phyloP scores from a whole-genome alignment of 2,329 filamentous ascomycete species.

The Microcera coccophila region DNA sequence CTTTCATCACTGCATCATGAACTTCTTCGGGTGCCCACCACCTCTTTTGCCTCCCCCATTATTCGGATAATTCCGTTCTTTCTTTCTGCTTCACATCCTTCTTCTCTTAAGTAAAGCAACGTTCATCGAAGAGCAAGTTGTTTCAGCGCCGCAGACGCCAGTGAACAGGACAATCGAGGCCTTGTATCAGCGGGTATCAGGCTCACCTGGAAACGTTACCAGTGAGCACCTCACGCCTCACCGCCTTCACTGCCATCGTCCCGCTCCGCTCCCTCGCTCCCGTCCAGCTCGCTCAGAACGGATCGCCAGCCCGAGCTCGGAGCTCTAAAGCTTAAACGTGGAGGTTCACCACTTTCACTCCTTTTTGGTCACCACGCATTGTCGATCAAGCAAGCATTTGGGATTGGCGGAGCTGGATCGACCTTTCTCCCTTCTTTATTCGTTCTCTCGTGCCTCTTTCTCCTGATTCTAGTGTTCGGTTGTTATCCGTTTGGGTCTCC shows the following conservation, averaged over 20 bases:
- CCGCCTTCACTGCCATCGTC: constrained; percentile 14
- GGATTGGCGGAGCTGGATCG: neutral
- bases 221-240: constrained; percentile 11
- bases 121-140: neutral
- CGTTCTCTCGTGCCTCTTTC: neutral
- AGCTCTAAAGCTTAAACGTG: neutral
- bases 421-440: neutral
- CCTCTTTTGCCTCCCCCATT: neutral
- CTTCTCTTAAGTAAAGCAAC: neutral
- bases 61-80: too few species aligned
- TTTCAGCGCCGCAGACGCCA: neutral
- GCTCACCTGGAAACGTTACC: too few species aligned
- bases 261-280: constrained; percentile 1
- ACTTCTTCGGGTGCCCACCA: neutral
- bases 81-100: neutral
- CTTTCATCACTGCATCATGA: constrained; percentile 1
- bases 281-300: neutral
- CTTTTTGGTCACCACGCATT: neutral
- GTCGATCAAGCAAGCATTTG: neutral
- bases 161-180: too few species aligned
- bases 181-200: too few species aligned
- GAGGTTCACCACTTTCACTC: neutral
- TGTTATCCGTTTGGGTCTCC: neutral
- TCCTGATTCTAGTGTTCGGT: neutral
- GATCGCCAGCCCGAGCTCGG: neutral